Evolutionary conservation across 2,329 filamentous ascomycete species (phyloP).

Genomic region (Trichoderma afroharzianum): DNA sequence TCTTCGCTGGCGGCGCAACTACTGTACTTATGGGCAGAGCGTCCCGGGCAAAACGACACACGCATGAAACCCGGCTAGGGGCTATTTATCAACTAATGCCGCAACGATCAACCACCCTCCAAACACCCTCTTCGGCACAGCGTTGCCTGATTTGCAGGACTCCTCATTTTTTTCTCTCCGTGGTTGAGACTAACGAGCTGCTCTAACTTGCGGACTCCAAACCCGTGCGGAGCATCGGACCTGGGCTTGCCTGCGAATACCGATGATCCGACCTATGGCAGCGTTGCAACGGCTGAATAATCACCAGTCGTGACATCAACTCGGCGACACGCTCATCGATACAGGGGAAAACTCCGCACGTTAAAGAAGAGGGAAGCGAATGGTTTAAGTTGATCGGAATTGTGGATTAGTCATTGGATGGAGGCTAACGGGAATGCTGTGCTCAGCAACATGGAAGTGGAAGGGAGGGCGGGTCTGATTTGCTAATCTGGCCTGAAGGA

Average conservation of each 20-base stretch:
- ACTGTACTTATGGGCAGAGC: not conserved
- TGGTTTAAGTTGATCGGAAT: not conserved
- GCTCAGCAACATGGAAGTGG: not conserved
- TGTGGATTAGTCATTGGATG: not conserved
- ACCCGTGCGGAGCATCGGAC: slow-evolving; percentile 13
- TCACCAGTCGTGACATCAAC: slow-evolving; percentile 6
- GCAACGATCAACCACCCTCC: not conserved
- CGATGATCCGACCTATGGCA: slow-evolving; percentile 11
- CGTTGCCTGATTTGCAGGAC: not conserved
- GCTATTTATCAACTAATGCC: not conserved
- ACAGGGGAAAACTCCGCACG: slow-evolving; percentile 12
- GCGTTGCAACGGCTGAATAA: slow-evolving; percentile 1
- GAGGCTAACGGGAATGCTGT: not conserved
- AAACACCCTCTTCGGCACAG: not conserved
- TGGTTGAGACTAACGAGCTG: not conserved
- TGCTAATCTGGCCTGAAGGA: not conserved
- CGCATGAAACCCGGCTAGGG: not conserved
- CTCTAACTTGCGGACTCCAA: not conserved
- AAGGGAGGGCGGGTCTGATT: not conserved
- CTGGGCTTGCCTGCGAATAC: not conserved
- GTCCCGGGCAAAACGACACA: not conserved
- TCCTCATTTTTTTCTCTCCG: not conserved
- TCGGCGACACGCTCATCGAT: not conserved
- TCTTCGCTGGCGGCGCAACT: not conserved
- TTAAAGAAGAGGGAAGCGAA: not conserved